A percentile compares a stretch with the other conserved stretches of the same genome.
Conservation (phyloP, 352 stramenopile species). For the Phytophthora podocarpi region DNA sequence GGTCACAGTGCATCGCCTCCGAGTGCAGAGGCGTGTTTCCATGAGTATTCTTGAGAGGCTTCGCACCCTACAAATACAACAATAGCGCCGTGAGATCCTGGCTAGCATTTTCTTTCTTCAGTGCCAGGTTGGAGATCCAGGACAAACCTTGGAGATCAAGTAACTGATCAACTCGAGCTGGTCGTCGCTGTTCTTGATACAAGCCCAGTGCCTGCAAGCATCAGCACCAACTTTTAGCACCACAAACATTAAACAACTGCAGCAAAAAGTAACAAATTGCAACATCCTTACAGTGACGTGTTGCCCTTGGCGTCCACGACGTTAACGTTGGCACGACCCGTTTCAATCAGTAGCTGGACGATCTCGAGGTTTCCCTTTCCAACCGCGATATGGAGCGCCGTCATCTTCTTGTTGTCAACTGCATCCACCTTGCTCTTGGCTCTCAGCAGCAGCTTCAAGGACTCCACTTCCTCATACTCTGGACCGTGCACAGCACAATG, state of each 20-base stretch:
- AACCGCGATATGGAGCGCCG: constrained; percentile 64
- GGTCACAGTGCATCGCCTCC: constrained; percentile 79
- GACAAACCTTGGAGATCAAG: constrained; percentile 60
- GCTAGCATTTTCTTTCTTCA: too few species aligned
- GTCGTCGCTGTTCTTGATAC: constrained; percentile 58
- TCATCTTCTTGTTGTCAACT: constrained; percentile 77
- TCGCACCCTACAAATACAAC: constrained; percentile 48
- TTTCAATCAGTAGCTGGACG: constrained; percentile 62
- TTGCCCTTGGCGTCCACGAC: constrained; percentile 71
- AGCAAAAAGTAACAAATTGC: neutral
- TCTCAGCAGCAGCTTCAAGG: constrained; percentile 60
- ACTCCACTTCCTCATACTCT: constrained; percentile 74
- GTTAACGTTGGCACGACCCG: constrained; percentile 63
- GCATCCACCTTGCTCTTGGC: constrained; percentile 71
- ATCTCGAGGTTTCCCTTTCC: constrained; percentile 70
- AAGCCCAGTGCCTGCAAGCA: constrained; percentile 66
- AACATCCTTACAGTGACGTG: constrained; percentile 54
- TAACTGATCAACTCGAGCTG: constrained; percentile 56
- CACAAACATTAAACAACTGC: neutral
- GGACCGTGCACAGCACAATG: neutral
- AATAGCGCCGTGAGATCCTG: neutral
- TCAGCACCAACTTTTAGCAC: neutral
- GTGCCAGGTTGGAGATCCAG: neutral
- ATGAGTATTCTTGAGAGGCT: constrained; percentile 56
- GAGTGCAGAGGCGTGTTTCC: constrained; percentile 74